These are phyloP conservation scores for Rhizophagus sp. DNA, from an alignment of 192 early-diverging fungal species.

Conservation along the genomic window DNA sequence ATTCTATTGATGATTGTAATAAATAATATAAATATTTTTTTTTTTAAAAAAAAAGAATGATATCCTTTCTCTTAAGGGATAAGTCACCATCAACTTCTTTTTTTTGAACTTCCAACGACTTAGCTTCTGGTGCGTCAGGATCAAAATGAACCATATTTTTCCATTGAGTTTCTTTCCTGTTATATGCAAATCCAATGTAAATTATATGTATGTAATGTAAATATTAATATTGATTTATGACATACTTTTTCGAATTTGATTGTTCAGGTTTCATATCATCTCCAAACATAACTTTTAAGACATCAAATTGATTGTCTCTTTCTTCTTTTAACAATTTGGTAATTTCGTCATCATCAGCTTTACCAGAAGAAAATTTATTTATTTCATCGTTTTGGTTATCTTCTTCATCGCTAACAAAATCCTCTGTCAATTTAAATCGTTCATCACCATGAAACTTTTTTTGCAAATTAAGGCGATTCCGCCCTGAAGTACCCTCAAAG, in stretches of 20 bases:
- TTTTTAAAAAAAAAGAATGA: background rate
- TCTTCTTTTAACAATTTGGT: conserved; percentile 34
- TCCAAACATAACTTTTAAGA: conserved; percentile 45
- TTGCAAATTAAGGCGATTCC: conserved; percentile 40
- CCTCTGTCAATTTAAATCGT: conserved; percentile 44
- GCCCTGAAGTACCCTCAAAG: conserved; percentile 44
- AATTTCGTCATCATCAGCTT: conserved; percentile 36
- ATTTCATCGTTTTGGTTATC: background rate
- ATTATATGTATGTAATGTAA: too few species aligned
- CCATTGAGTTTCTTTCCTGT: conserved; percentile 2
- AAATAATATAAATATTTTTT: background rate
- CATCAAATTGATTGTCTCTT: conserved; percentile 38
- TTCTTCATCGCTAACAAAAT: conserved; percentile 38
- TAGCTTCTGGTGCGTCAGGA: conserved; percentile 41
- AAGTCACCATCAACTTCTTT: background rate
- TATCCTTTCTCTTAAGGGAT: background rate
- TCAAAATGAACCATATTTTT: conserved; percentile 39
- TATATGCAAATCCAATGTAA: background rate
- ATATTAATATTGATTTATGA: background rate
- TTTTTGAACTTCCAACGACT: background rate
- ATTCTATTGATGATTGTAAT: background rate
- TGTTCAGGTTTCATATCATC: conserved; percentile 2
- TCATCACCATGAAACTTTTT: conserved; percentile 43
- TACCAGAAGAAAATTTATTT: background rate
- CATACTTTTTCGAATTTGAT: background rate